These are phyloP conservation scores for Pilatotrama ljubarskyi DNA, from an alignment of 768 basidiomycete species.

Conservation along the genomic window DNA sequence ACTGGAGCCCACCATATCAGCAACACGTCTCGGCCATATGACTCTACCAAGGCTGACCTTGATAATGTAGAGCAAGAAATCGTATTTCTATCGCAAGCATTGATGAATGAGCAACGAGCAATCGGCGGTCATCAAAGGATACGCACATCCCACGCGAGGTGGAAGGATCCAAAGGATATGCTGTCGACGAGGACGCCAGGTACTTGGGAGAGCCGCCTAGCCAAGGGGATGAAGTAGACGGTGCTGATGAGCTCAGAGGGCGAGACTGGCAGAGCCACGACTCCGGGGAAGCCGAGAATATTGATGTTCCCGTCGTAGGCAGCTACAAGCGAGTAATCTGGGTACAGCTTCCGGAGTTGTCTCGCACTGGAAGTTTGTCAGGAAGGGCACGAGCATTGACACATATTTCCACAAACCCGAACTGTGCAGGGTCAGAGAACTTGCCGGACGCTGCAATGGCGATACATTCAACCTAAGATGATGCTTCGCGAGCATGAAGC, in stretches of 20 bases:
- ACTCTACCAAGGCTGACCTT: conserved; percentile 36
- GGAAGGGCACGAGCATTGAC: neutral
- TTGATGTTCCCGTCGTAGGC: conserved; percentile 47
- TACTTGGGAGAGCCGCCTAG: conserved; percentile 39
- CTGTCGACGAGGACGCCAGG: conserved; percentile 56
- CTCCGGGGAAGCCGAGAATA: conserved; percentile 53
- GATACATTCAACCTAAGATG: neutral
- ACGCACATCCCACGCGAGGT: conserved; percentile 59
- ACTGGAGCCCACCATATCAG: conserved; percentile 26
- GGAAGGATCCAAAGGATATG: conserved; percentile 56
- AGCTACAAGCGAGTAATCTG: conserved; percentile 59
- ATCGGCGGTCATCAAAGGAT: neutral
- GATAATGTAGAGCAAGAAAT: conserved; percentile 55
- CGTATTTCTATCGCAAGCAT: conserved; percentile 42
- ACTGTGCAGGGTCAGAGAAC: conserved; percentile 41
- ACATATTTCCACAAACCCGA: conserved; percentile 1
- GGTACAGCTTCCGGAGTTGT: conserved; percentile 57
- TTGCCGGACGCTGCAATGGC: conserved; percentile 49
- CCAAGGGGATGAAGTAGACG: conserved; percentile 48
- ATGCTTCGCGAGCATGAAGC: neutral
- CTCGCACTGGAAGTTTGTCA: conserved; percentile 36
- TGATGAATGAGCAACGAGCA: neutral
- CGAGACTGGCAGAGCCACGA: conserved; percentile 44
- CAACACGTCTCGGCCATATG: too few relatives aligned
- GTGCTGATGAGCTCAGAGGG: conserved; percentile 52